Evolutionary conservation across 1,139 yeast genomes (phyloP), one percentile per base, ranked within the genome.

Genomic region (Candida sanyaensis): DNA sequence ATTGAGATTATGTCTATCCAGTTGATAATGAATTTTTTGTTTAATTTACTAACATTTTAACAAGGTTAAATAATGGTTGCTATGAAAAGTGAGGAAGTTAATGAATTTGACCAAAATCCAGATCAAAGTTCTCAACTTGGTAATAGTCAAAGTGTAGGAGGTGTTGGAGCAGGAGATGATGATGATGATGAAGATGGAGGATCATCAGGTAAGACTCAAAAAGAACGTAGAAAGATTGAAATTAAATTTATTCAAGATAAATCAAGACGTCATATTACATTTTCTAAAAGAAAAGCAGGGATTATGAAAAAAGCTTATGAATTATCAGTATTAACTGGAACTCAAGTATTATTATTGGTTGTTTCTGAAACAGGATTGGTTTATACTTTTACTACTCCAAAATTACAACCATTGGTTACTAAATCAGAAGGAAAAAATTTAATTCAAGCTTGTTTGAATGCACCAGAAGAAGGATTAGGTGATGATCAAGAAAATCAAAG

Each of bases 281-380:
- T 93, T 62, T 89, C 97, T 46, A 93, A 93, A 75, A 88, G 99
- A 70, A 92, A 93, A 71, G 98, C 97, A 39, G 99, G 99, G 55
- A 93, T 93, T 62, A 93, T 93, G 99, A 93, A 93, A 73, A 93
- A 87, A 75, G 99, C 99, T 13, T 93, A 93, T 71, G 99, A 93
- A 68, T 79, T 93, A 57, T 86, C 96, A 26, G 98, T 95, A 44
- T 79, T 93, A 59, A 93, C 99, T 8, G 99, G 99, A 45, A 93
- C 98, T 38, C 99, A 93, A 69, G 98, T 93, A 32, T 78, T 93
- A 56, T 75, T 93, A 51, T 80, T 93, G 59, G 99, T 95, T 50
- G 98, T 93, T 37, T 87, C 96, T 46, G 99, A 93, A 69, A 93
- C 99, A 21, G 99, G 99, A 6, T 83, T 93, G 55, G 99, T 93